Base-by-base conservation (phyloP, 371 early-diverging fungal species). In the Zychaea mexicana region DNA sequence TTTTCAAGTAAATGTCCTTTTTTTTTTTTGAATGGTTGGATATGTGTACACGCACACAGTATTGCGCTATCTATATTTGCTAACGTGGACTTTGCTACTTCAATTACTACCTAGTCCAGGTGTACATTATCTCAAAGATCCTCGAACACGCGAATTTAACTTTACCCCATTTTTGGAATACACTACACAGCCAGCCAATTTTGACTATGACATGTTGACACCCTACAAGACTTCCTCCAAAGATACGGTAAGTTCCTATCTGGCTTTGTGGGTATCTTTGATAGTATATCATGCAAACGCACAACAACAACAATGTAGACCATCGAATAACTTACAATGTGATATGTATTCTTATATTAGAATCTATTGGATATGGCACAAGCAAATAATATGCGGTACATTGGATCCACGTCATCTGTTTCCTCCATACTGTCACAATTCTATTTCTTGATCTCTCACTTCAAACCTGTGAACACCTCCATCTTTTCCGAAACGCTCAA, bases 381-480 rank as follows among this genome's bases (percentile, higher is more conserved):
- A 13, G 30, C 64, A 1, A 67, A 79, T 33, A 67, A 78, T 0
- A 73, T 74, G 57, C 82, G 70, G 28, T 96, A 90, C 75, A 80
- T 89, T 22, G 91, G 94, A 1, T 95, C 97, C 3, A 98, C 98
- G 3, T 96, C 96, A 7, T 95, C 96, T 2, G 88, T 94, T 64
- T 91, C 96, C 10, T 70, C 85, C 3, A 67, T 85, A 0, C 75
- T 98, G 4, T 87, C 95, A 0, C 93, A 95, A 26, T 69, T 95
- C 47, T 93, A 94, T 62, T 92, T 91, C 68, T 63, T 85, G 19
- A 74, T 96, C 26, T 87, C 95, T 2, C 83, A 81, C 10, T 84
- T 87, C 63, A 88, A 84, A 65, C 83, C 79, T 17, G 74, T 92
- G 7, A 82, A 95, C 66, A 83, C 77, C 0, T 73, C 73, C 2